Evolutionary conservation across 2,329 filamentous ascomycete genomes (phyloP), one percentile per base, ranked within the genome.

Genomic region (Chaetomium olivaceum): DNA sequence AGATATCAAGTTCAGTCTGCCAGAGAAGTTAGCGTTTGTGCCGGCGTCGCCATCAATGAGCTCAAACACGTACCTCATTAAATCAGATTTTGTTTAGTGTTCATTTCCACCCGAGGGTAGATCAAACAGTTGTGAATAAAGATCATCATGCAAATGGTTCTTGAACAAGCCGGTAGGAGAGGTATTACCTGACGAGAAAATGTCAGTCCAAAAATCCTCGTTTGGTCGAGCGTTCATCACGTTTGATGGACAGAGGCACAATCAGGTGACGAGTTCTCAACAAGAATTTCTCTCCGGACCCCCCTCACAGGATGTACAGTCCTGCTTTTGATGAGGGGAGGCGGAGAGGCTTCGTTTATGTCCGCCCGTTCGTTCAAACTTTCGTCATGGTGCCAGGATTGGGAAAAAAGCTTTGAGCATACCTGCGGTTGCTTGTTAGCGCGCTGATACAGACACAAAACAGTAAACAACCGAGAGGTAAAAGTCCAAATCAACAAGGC

Each of bases 321-420:
- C 84, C 82, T 79, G 84, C 77, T 84, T 82, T 83, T 77, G 78
- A 78, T 74, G 80, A 76, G 74, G 76, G 79, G 74, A 73, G 77
- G 76, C 78, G 74, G 75, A 63, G 67, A 72, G 71, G 81, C 80
- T 83, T 86, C 84, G 78, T 80, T 85, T 86, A 85, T 87, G 85
- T 87, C 85, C 85, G 85, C 85, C 85, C 85, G 85, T 87, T 87
- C 85, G 85, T 87, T 87, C 85, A 87, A 87, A 78, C 78, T 79
- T 83, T 87, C 85, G 80, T 88, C 85, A 87, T 83, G 74, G 70
- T 74, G 77, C 78, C 68, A 65, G 61, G 62, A 36, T 48, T 39
- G 33, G 61, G 68, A 52, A 61, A 52, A 55, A 74, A 68, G 67
- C 33, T 58, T 66, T 62, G 58, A 62, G 68, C 74, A 75, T 84